These are phyloP conservation scores for Epichloe gansuensis DNA, from an alignment of 2,329 filamentous ascomycete species.

Conservation along the genomic window DNA sequence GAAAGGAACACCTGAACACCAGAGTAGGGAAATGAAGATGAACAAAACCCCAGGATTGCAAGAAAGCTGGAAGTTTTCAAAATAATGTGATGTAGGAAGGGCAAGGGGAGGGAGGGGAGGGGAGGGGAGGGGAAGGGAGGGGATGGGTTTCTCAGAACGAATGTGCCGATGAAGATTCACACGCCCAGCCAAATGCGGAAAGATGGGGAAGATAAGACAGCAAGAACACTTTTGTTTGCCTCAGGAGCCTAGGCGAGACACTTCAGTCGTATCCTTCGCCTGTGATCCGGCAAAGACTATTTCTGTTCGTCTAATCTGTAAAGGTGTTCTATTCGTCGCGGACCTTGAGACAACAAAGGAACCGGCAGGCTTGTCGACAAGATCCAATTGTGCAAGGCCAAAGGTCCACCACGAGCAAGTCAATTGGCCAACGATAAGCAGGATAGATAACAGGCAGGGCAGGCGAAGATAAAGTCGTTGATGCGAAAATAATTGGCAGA, in stretches of 20 bases:
- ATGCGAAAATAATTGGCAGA: neutral
- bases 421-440: neutral
- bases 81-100: neutral
- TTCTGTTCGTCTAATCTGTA: neutral
- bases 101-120: neutral
- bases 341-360: neutral
- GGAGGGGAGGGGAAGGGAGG: neutral
- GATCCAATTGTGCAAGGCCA: neutral
- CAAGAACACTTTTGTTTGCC: neutral
- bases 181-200: slow-evolving; percentile 2
- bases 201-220: slow-evolving; percentile 1
- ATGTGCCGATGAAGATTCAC: neutral
- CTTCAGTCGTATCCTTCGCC: neutral
- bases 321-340: neutral
- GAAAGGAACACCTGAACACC: neutral
- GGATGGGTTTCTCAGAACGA: neutral
- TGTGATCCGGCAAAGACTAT: neutral
- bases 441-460: neutral
- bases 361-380: neutral
- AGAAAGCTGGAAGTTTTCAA: neutral
- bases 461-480: neutral
- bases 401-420: too few relatives aligned
- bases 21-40: neutral
- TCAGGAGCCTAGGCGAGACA: neutral
- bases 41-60: neutral